Evolutionary conservation across 2,329 filamentous ascomycete genomes (phyloP).

Genomic region (Phaeosphaeriaceae sp.): DNA sequence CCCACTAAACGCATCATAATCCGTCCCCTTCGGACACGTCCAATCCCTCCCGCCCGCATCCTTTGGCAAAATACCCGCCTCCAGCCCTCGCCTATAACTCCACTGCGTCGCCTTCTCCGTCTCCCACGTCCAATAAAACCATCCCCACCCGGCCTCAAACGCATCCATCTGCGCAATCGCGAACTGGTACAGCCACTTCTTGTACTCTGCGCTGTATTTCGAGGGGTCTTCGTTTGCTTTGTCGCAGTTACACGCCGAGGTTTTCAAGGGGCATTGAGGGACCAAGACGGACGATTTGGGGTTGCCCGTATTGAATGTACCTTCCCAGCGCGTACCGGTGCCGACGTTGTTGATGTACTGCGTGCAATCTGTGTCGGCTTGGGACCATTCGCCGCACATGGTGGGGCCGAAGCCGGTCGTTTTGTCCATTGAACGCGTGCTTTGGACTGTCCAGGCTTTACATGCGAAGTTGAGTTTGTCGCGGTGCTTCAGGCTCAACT

Average conservation of each 20-base stretch:
- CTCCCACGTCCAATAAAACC: slow-evolving; percentile 99
- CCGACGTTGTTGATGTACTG: slow-evolving; percentile 87
- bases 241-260: slow-evolving; percentile 72
- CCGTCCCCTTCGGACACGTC: slow-evolving; percentile 45
- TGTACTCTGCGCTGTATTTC: slow-evolving; percentile 76
- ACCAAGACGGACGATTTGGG: slow-evolving; percentile 66
- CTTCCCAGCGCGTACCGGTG: slow-evolving; percentile 89
- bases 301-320: slow-evolving; percentile 77
- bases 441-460: slow-evolving; percentile 82
- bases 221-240: slow-evolving; percentile 76
- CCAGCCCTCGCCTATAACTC: slow-evolving; percentile 85
- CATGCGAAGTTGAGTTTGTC: slow-evolving; percentile 89
- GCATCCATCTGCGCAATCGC: slow-evolving; percentile 95
- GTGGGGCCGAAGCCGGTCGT: slow-evolving; percentile 88
- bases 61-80: slow-evolving; percentile 77
- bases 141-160: slow-evolving; percentile 93
- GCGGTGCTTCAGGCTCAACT: slow-evolving; percentile 81
- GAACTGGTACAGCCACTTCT: slow-evolving; percentile 85
- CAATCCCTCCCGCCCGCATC: slow-evolving; percentile 53
- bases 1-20: slow-evolving; percentile 51
- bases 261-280: slow-evolving; percentile 74
- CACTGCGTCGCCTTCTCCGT: slow-evolving; percentile 87
- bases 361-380: slow-evolving; percentile 96
- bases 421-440: slow-evolving; percentile 73
- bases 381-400: slow-evolving; percentile 95